Conservation (phyloP, 1,284 basidiomycete genomes). For the Rhodotorula sp. region DNA sequence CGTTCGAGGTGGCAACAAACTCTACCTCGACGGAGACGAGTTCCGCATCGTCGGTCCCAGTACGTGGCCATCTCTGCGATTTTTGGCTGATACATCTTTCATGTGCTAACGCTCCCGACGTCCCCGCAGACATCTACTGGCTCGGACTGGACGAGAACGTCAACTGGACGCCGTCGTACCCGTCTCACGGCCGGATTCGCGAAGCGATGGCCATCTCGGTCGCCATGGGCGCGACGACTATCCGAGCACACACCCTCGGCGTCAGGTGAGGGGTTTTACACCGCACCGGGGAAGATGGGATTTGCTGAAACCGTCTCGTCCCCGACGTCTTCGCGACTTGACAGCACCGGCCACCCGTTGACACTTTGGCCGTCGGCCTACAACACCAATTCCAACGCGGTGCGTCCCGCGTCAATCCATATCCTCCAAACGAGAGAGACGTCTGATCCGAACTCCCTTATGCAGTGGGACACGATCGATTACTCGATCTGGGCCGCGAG, state of each 20-base stretch:
- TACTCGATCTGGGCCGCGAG: constrained; percentile 49
- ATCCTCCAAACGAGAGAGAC: background rate
- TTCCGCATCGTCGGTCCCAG: constrained; percentile 39
- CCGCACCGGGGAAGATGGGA: background rate
- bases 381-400: constrained; percentile 45
- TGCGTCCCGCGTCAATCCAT: constrained; percentile 6
- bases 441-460: background rate
- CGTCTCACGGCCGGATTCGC: constrained; percentile 45
- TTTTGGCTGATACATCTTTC: too few relatives aligned
- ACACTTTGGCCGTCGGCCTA: constrained; percentile 36
- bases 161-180: constrained; percentile 46
- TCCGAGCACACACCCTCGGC: constrained; percentile 50
- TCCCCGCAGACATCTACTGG: constrained; percentile 42
- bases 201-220: constrained; percentile 47
- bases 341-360: constrained; percentile 36
- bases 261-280: constrained; percentile 21
- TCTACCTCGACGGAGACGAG: constrained; percentile 33
- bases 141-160: constrained; percentile 46
- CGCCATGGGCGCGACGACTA: constrained; percentile 49
- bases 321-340: background rate
- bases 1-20: constrained; percentile 16
- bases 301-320: too few relatives aligned
- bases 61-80: constrained; percentile 6
- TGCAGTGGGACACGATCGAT: constrained; percentile 48
- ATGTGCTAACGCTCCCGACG: background rate